A percentile compares a stretch with the other conserved stretches of the same genome.
These are phyloP conservation scores for Ceratocystis colombiana DNA, from an alignment of 2,329 filamentous ascomycete species.

Conservation along the genomic window DNA sequence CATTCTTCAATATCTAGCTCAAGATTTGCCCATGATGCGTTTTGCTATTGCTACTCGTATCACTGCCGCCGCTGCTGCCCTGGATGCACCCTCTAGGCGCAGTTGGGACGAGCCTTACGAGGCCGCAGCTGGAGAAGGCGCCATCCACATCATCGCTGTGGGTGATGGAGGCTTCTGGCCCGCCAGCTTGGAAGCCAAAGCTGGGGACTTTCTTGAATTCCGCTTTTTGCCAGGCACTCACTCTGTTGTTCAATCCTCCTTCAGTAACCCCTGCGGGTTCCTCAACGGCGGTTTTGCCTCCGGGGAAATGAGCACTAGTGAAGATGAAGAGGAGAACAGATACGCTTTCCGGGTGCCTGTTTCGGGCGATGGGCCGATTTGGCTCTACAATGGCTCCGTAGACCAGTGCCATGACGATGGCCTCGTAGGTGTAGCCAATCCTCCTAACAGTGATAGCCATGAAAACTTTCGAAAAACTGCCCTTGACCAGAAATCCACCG, in stretches of 20 bases:
- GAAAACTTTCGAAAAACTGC: no score
- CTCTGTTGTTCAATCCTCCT: slow-evolving; percentile 28
- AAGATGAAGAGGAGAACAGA: background rate
- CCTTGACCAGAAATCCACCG: no score
- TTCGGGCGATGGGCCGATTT: no score
- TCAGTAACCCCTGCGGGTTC: slow-evolving; percentile 37
- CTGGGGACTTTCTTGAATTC: background rate
- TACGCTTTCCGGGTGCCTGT: slow-evolving; percentile 27
- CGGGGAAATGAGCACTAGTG: background rate
- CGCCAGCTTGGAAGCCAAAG: background rate
- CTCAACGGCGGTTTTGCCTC: slow-evolving; percentile 26
- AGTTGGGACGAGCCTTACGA: background rate
- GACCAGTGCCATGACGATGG: no score
- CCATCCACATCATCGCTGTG: background rate
- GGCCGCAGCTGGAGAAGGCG: background rate
- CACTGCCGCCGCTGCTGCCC: background rate
- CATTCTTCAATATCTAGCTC: background rate
- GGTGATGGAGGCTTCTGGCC: background rate
- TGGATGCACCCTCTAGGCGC: background rate
- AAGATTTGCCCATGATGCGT: background rate
- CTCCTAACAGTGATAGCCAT: no score
- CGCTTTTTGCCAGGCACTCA: background rate
- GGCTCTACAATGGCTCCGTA: no score
- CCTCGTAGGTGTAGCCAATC: no score
- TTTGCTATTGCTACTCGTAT: background rate